phyloP scores from a whole-genome alignment of 495 filamentous ascomycete species.

The Xanthoparmelia taractica region DNA sequence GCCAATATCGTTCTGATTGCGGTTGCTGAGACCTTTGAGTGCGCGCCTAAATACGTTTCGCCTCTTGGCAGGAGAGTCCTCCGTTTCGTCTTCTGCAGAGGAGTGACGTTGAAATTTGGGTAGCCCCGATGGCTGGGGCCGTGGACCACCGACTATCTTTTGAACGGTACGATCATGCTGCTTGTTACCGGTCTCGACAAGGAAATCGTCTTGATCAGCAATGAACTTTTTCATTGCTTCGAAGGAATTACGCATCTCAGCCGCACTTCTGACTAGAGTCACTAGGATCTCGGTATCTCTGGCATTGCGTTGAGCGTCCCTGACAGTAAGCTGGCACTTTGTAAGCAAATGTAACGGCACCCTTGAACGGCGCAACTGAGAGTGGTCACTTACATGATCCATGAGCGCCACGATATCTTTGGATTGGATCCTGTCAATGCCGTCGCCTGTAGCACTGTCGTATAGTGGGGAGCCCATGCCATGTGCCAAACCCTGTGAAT shows the following conservation, averaged over 20 bases:
- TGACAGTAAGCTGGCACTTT: conserved; percentile 70
- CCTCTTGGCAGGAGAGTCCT: conserved; percentile 71
- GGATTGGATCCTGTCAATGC: conserved; percentile 87
- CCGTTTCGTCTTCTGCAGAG: conserved; percentile 55
- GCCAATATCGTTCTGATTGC: conserved; percentile 76
- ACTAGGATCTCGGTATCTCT: conserved; percentile 95
- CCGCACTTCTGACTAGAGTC: conserved; percentile 84
- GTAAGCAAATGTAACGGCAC: conserved; percentile 32
- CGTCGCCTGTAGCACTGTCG: conserved; percentile 79
- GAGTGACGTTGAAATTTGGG: conserved; percentile 28
- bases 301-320: conserved; percentile 93
- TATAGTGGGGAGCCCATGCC: conserved; percentile 83
- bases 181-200: conserved; percentile 74
- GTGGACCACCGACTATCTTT: conserved; percentile 78
- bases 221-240: conserved; percentile 94
- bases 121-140: conserved; percentile 63
- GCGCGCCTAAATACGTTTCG: conserved; percentile 87
- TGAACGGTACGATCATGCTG: conserved; percentile 79
- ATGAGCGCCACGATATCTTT: conserved; percentile 96
- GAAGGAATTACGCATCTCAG: conserved; percentile 95
- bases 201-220: conserved; percentile 71
- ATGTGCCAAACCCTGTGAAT: conserved; percentile 59
- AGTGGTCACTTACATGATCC: conserved; percentile 69
- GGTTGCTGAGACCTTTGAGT: conserved; percentile 76
- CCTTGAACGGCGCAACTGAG: conserved; percentile 1